phyloP scores from a whole-genome alignment of 768 basidiomycete species.

The Russula compacta region DNA sequence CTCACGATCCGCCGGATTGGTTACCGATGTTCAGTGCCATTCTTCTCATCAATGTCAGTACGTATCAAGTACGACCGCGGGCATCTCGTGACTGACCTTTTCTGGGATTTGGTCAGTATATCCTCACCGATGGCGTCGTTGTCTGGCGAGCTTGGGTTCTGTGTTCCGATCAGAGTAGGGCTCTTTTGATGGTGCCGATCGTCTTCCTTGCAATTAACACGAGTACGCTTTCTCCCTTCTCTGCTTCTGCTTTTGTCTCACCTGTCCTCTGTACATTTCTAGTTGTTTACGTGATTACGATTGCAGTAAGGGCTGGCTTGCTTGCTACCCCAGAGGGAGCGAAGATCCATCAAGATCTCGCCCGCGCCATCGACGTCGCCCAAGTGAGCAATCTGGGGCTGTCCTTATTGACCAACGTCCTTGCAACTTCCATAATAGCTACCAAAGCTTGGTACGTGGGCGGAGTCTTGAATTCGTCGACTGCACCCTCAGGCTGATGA shows the following conservation, averaged over 20 bases:
- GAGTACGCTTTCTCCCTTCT: background rate
- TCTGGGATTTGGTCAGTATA: background rate
- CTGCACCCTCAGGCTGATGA: background rate
- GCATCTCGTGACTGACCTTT: background rate
- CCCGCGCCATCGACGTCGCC: background rate
- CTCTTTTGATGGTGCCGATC: background rate
- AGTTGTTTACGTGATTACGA: background rate
- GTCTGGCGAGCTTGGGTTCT: slow-evolving; percentile 12
- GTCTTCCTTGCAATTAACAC: background rate
- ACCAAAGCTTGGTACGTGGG: background rate
- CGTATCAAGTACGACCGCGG: no score
- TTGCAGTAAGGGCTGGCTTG: background rate
- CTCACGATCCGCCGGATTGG: background rate
- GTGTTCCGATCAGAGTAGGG: background rate
- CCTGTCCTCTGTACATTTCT: background rate
- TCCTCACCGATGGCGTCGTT: slow-evolving; percentile 10
- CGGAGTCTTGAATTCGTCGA: background rate
- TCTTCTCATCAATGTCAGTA: slow-evolving; percentile 4
- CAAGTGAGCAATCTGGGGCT: background rate
- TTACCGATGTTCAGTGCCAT: slow-evolving; percentile 1
- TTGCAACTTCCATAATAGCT: background rate
- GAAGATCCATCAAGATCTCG: background rate
- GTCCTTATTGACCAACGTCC: slow-evolving; percentile 1
- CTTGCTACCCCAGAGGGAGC: background rate
- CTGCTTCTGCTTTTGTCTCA: background rate